Conservation (phyloP, 768 basidiomycete genomes). For the Scleroderma bovista region DNA sequence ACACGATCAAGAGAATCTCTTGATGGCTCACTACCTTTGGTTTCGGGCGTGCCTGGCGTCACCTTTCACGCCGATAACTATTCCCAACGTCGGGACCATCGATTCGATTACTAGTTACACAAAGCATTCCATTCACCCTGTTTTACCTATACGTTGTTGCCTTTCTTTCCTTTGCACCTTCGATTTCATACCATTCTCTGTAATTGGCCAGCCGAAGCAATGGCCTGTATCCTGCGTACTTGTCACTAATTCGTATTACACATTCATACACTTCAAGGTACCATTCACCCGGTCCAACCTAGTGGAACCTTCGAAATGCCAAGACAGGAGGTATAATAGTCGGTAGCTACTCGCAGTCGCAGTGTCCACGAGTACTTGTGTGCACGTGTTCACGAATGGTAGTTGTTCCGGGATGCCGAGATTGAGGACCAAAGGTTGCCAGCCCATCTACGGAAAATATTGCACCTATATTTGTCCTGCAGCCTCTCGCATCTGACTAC, state of each 20-base stretch:
- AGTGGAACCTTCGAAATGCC: neutral
- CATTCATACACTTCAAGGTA: conserved; percentile 11
- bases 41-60: conserved; percentile 15
- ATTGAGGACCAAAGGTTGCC: too few species aligned
- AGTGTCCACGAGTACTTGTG: too few species aligned
- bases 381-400: too few species aligned
- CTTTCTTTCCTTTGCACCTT: conserved; percentile 6
- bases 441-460: too few species aligned
- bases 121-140: neutral
- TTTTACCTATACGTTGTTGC: neutral
- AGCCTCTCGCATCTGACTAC: conserved; percentile 26
- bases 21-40: conserved; percentile 5
- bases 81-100: conserved; percentile 6
- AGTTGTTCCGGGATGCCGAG: too few species aligned
- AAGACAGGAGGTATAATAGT: too few species aligned
- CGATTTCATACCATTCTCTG: conserved; percentile 5
- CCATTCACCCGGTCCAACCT: neutral
- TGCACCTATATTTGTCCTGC: conserved; percentile 3
- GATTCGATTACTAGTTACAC: neutral
- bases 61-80: conserved; percentile 8
- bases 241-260: conserved; percentile 14
- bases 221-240: conserved; percentile 9
- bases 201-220: conserved; percentile 8
- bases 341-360: too few species aligned
- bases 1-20: conserved; percentile 6